Conservation (phyloP, 129 eudicot species). For the Artemisia annua region DNA sequence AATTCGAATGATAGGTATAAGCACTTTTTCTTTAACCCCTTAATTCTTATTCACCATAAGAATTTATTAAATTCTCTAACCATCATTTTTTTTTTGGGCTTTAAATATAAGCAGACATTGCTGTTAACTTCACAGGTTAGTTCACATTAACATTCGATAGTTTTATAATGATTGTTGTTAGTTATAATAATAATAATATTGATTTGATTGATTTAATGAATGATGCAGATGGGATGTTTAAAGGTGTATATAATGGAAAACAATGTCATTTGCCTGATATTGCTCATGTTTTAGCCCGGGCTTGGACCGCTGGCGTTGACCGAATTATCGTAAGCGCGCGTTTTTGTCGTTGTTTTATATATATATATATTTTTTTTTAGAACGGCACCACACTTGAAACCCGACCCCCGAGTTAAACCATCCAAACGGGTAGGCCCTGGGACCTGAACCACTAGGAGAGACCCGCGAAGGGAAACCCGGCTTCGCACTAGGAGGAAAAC, state of each 20-base stretch:
- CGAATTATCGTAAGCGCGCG: conserved; percentile 63
- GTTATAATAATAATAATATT: background rate
- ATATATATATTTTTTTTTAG: too few species aligned
- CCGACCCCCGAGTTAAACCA: too few species aligned
- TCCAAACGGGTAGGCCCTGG: too few species aligned
- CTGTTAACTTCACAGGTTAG: conserved; percentile 93
- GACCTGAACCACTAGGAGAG: too few species aligned
- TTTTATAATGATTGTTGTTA: too few species aligned
- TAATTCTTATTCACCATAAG: background rate
- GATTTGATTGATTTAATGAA: background rate
- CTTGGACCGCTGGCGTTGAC: conserved; percentile 97
- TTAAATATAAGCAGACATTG: conserved; percentile 62
- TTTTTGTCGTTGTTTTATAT: too few species aligned
- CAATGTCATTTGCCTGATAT: conserved; percentile 84
- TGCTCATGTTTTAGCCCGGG: conserved; percentile 71
- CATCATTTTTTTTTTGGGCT: too few species aligned
- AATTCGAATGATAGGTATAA: conserved; percentile 74
- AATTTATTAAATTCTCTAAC: background rate
- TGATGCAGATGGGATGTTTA: conserved; percentile 85
- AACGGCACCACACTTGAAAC: too few species aligned
- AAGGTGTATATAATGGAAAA: conserved; percentile 90
- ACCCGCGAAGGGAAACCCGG: too few species aligned
- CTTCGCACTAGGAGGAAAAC: too few species aligned
- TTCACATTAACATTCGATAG: background rate
- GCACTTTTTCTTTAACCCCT: background rate